Base-by-base conservation (phyloP, 2,329 filamentous ascomycete species). In the Coniochaeta hoffmannii region DNA sequence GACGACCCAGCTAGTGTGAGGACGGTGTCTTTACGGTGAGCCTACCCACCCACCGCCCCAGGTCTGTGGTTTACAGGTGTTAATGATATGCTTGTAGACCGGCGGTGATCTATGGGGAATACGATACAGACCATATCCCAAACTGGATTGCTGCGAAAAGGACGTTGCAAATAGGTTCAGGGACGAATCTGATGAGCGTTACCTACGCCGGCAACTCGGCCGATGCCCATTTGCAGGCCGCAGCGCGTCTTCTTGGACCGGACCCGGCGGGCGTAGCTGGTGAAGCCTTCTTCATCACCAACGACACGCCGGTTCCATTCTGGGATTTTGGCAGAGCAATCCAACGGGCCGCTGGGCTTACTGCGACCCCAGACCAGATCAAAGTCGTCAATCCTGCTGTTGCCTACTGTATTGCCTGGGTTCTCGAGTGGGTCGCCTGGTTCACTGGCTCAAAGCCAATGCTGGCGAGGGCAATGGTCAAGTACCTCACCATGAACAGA, bases 121-220 rank as follows among this genome's bases (percentile, higher is more conserved):
- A 55, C 19, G 85, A 88, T 65, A 75, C 74, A 12, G 76, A 80
- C 12, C 69, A 81, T 26, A 79, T 85, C 7, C 76, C 79, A 31
- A 74, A 76, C 14, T 75, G 87, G 54, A 73, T 85, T 58, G 72
- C 77, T 53, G 73, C 77, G 32, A 76, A 82, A 53, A 79, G 83
- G 1, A 74, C 76, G 50, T 80, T 85, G 68, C 78, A 87, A 60
- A 73, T 88, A 9, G 85, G 85, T 46, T 66, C 76, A 17, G 83
- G 82, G 58, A 72, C 75, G 58, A 87, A 87, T 62, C 71, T 87
- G 10, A 84, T 84, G 65, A 83, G 87, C 66, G 86, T 82, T 64
- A 85, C 84, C 19, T 87, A 86, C 65, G 80, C 86, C 9, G 76
- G 76, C 58, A 88, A 88, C 67, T 76, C 83, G 24, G 83, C 82